Evolutionary conservation across 2,329 filamentous ascomycete species (phyloP).

Genomic region (Helicocarpus griseus): DNA sequence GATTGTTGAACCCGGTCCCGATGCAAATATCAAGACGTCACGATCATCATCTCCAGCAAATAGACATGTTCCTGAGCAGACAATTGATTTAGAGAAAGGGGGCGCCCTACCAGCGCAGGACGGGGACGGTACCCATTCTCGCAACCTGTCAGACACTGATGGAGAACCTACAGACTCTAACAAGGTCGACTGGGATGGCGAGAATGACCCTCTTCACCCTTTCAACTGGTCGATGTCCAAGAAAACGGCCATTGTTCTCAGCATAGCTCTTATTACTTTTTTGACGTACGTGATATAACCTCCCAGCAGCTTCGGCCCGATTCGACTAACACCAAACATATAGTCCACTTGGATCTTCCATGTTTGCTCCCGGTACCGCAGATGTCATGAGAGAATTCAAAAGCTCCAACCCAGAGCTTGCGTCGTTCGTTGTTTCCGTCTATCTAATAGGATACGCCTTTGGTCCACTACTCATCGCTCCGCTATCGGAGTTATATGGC

Average conservation of each 20-base stretch:
- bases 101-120: neutral
- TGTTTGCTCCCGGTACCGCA: slow-evolving; percentile 34
- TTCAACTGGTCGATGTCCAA: slow-evolving; percentile 46
- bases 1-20: neutral
- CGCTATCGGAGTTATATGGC: slow-evolving; percentile 54
- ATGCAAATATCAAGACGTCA: neutral
- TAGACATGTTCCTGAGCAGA: neutral
- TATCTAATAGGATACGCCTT: slow-evolving; percentile 53
- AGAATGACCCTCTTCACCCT: slow-evolving; percentile 49
- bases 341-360: slow-evolving; percentile 31
- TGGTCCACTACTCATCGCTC: slow-evolving; percentile 56
- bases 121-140: neutral
- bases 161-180: slow-evolving; percentile 33
- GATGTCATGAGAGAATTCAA: slow-evolving; percentile 38
- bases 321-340: neutral
- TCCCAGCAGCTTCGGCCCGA: too few relatives aligned
- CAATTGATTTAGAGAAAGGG: neutral
- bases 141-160: neutral
- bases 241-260: slow-evolving; percentile 38
- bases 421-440: slow-evolving; percentile 49
- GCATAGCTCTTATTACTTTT: slow-evolving; percentile 43
- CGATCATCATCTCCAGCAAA: neutral
- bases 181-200: slow-evolving; percentile 51
- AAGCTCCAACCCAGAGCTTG: slow-evolving; percentile 33
- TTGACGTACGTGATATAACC: slow-evolving; percentile 22